A percentile compares a stretch with the other conserved stretches of the same genome.
Evolutionary conservation across 2,329 filamentous ascomycete species (phyloP).

Genomic region (Tolypocladium inflatum): DNA sequence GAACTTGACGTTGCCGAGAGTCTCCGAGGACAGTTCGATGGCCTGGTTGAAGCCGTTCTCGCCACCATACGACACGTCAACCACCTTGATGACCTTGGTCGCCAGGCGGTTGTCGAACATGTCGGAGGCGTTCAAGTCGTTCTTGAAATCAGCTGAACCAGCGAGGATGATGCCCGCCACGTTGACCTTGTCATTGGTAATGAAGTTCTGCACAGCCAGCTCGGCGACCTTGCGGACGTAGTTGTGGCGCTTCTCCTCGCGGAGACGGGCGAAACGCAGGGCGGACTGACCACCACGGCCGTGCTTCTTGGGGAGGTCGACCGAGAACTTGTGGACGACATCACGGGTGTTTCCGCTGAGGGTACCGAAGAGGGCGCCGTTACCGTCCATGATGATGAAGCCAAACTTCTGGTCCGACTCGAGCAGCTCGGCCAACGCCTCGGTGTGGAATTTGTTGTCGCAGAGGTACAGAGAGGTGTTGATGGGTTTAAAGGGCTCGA

Average conservation of each 20-base stretch:
- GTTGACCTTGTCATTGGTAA: conserved; percentile 97
- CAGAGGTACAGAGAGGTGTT: conserved; percentile 98
- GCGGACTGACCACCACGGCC: conserved; percentile 99
- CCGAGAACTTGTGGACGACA: conserved; percentile 93
- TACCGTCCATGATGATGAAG: conserved; percentile 99
- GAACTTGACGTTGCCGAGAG: conserved; percentile 97
- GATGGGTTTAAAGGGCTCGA: conserved; percentile 99
- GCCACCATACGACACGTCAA: conserved; percentile 96
- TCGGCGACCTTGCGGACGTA: conserved; percentile 99
- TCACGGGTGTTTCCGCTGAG: conserved; percentile 96
- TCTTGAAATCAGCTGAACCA: conserved; percentile 98
- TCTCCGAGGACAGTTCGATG: conserved; percentile 91
- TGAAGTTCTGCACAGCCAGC: conserved; percentile 96
- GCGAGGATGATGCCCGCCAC: conserved; percentile 91
- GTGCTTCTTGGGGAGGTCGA: conserved; percentile 99
- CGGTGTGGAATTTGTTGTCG: conserved; percentile 99
- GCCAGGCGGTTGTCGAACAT: conserved; percentile 90
- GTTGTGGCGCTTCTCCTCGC: conserved; percentile 99
- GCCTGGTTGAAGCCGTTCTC: conserved; percentile 99
- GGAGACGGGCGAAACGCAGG: conserved; percentile 96
- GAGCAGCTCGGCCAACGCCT: conserved; percentile 90
- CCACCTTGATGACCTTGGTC: conserved; percentile 97
- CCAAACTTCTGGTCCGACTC: conserved; percentile 99
- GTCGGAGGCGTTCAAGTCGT: conserved; percentile 94
- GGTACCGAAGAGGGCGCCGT: conserved; percentile 93